phyloP scores from a whole-genome alignment of 2,329 filamentous ascomycete species.

The Pseudogymnoascus verrucosus region DNA sequence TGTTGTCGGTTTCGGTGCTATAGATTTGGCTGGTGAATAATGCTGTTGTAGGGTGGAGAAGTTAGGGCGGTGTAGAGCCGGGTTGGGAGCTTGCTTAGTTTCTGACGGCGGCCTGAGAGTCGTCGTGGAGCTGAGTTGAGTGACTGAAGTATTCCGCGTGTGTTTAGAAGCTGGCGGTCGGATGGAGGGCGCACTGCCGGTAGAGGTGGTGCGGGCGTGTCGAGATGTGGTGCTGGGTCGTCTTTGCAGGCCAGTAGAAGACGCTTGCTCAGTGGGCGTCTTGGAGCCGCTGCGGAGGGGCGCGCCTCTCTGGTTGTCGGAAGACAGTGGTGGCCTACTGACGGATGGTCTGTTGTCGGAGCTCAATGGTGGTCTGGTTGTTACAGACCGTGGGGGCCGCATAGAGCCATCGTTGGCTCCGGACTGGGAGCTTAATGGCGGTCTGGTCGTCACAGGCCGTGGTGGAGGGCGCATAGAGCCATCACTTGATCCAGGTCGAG shows the following conservation, averaged over 20 bases:
- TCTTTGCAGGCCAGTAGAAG: background rate
- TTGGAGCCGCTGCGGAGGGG: background rate
- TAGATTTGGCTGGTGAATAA: slow-evolving; percentile 55
- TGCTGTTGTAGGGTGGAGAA: slow-evolving; percentile 60
- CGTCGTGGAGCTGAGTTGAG: slow-evolving; percentile 16
- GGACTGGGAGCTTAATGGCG: background rate
- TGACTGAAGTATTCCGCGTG: slow-evolving; percentile 23
- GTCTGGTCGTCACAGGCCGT: background rate
- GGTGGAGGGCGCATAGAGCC: slow-evolving; percentile 7
- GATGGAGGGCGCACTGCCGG: slow-evolving; percentile 12
- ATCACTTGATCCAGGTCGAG: background rate
- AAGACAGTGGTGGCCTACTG: background rate
- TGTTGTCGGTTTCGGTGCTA: slow-evolving; percentile 54
- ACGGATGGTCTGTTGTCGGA: slow-evolving; percentile 2
- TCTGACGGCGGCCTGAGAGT: slow-evolving; percentile 17
- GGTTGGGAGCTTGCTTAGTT: slow-evolving; percentile 10
- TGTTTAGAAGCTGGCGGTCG: slow-evolving; percentile 21
- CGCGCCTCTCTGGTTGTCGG: background rate
- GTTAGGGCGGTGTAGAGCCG: slow-evolving; percentile 20
- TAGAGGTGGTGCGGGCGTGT: slow-evolving; percentile 4
- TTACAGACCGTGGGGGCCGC: slow-evolving; percentile 9
- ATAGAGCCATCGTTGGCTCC: slow-evolving; percentile 2
- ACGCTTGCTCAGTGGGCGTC: background rate
- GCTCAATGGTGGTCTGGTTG: background rate
- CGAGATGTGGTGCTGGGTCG: background rate